Evolutionary conservation across 1,284 basidiomycete species (phyloP).

Genomic region (Cryptococcus floricola): DNA sequence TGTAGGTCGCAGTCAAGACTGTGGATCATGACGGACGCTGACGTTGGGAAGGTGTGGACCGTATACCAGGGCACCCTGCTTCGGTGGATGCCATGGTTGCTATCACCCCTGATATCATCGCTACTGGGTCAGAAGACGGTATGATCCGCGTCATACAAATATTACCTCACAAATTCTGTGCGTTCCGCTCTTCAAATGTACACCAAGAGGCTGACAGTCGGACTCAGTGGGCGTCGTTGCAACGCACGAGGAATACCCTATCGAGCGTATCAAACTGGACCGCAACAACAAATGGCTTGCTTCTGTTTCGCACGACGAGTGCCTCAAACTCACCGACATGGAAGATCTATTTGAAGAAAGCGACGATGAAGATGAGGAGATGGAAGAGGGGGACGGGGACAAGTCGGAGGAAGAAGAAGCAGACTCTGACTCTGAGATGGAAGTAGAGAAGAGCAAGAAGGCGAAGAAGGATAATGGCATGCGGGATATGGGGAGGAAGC

Average conservation of each 20-base stretch:
- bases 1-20: slow-evolving; percentile 49
- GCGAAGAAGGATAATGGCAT: slow-evolving; percentile 47
- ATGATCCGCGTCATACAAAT: slow-evolving; percentile 84
- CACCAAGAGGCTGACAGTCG: not conserved
- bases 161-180: slow-evolving; percentile 74
- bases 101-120: slow-evolving; percentile 63
- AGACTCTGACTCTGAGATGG: slow-evolving; percentile 41
- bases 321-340: slow-evolving; percentile 78
- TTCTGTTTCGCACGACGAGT: slow-evolving; percentile 89
- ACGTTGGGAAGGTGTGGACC: slow-evolving; percentile 60
- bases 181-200: slow-evolving; percentile 14
- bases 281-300: slow-evolving; percentile 72
- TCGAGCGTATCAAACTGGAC: slow-evolving; percentile 71
- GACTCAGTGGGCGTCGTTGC: slow-evolving; percentile 71
- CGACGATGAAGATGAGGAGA: slow-evolving; percentile 53
- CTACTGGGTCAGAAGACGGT: slow-evolving; percentile 92
- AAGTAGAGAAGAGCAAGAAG: slow-evolving; percentile 54
- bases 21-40: not conserved
- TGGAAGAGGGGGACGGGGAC: slow-evolving; percentile 19
- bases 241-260: slow-evolving; percentile 84
- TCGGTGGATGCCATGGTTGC: slow-evolving; percentile 78
- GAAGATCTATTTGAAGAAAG: slow-evolving; percentile 59
- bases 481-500: slow-evolving; percentile 16
- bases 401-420: slow-evolving; percentile 20
- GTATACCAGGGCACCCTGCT: slow-evolving; percentile 83